phyloP scores from a whole-genome alignment of 2,329 filamentous ascomycete species.

The Cladosporium sp. region DNA sequence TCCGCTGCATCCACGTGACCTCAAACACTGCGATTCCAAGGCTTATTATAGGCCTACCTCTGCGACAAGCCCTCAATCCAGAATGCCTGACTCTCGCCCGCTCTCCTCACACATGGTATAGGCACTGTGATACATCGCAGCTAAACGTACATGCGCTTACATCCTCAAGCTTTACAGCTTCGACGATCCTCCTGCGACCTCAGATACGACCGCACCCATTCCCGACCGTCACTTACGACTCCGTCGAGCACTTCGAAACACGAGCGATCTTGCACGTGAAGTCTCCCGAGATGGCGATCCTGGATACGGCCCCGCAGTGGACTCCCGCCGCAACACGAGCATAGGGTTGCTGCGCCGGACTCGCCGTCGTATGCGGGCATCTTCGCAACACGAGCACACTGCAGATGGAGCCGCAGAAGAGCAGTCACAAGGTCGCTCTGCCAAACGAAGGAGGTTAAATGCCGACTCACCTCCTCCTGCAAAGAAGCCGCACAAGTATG shows the following conservation, averaged over 20 bases:
- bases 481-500: slow-evolving; percentile 63
- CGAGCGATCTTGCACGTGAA: slow-evolving; percentile 27
- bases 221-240: slow-evolving; percentile 31
- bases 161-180: background rate
- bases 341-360: slow-evolving; percentile 7
- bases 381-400: background rate
- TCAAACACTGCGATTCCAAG: slow-evolving; percentile 9
- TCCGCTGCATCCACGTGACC: background rate
- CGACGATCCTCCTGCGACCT: slow-evolving; percentile 43
- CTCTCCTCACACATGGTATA: slow-evolving; percentile 21
- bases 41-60: background rate
- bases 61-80: background rate
- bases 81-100: slow-evolving; percentile 20
- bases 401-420: slow-evolving; percentile 11
- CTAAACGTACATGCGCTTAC: background rate
- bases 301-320: background rate
- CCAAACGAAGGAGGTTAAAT: slow-evolving; percentile 39
- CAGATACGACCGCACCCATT: slow-evolving; percentile 22
- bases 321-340: slow-evolving; percentile 1
- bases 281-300: background rate
- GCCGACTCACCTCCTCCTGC: slow-evolving; percentile 20
- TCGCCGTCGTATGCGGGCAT: background rate
- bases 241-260: slow-evolving; percentile 32
- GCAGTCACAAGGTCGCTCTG: slow-evolving; percentile 11
- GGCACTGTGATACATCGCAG: background rate